A percentile compares a stretch with the other conserved stretches of the same genome.
These are phyloP conservation scores for Saccharomycopsis fermentans DNA, from an alignment of 805 yeast species.

Conservation along the genomic window DNA sequence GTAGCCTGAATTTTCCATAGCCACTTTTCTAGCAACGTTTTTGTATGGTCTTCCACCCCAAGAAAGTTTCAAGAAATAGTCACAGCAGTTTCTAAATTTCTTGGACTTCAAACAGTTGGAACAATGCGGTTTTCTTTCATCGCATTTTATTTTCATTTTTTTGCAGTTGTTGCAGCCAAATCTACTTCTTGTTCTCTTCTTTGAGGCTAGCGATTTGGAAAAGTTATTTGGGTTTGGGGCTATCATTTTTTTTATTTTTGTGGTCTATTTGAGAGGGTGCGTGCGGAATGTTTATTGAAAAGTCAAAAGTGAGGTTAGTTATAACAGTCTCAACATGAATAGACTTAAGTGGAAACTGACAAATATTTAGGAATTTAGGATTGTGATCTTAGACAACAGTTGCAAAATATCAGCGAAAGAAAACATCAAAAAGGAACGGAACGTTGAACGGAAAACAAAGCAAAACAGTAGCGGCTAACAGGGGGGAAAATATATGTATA, in stretches of 20 bases:
- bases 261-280: no score
- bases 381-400: no score
- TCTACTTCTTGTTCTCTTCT: constrained; percentile 15
- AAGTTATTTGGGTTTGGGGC: not conserved
- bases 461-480: no score
- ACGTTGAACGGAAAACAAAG: no score
- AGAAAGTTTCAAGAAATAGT: constrained; percentile 49
- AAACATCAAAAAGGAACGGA: no score
- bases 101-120: constrained; percentile 40
- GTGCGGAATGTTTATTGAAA: no score
- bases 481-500: no score
- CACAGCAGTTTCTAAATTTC: constrained; percentile 34
- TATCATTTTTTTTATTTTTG: not conserved
- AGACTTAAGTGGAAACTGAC: no score
- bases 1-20: constrained; percentile 18
- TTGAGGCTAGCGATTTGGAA: not conserved
- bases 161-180: constrained; percentile 36
- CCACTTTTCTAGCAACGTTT: constrained; percentile 22
- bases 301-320: not conserved
- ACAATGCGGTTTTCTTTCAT: constrained; percentile 57
- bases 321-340: not conserved
- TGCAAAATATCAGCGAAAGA: no score
- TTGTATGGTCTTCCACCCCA: constrained; percentile 73
- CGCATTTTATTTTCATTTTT: constrained; percentile 55
- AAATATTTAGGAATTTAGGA: no score